phyloP scores from a whole-genome alignment of 176 grass and related monocot genomes.

The Areca catechu region DNA sequence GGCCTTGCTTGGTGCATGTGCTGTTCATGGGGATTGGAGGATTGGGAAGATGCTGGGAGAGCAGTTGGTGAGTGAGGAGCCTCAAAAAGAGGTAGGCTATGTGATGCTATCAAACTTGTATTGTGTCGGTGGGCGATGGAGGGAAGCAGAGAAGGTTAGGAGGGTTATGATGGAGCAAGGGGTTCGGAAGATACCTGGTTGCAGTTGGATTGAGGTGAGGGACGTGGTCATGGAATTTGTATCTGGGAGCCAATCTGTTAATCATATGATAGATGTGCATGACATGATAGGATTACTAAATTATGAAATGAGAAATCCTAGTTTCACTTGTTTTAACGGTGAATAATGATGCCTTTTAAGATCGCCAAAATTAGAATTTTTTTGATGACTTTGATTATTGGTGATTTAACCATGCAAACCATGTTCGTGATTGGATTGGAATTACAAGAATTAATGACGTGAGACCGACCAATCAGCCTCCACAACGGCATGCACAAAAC shows the following conservation, averaged over 20 bases:
- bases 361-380: too few species aligned
- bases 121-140: slow-evolving; percentile 36
- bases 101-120: slow-evolving; percentile 55
- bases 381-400: too few species aligned
- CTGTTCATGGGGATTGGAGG: neutral
- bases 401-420: too few species aligned
- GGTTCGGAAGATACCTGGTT: slow-evolving; percentile 55
- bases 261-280: neutral
- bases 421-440: too few species aligned
- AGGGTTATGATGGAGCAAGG: slow-evolving; percentile 42
- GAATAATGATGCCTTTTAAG: neutral
- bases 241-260: slow-evolving; percentile 26
- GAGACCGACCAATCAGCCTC: too few species aligned
- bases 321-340: neutral
- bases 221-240: slow-evolving; percentile 38
- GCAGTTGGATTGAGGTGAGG: slow-evolving; percentile 56
- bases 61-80: slow-evolving; percentile 3
- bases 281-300: slow-evolving; percentile 19
- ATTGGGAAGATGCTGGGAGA: slow-evolving; percentile 17
- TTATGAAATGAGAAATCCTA: slow-evolving; percentile 32
- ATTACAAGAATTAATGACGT: too few species aligned
- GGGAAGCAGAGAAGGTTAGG: slow-evolving; percentile 36
- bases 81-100: slow-evolving; percentile 35
- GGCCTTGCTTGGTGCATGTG: slow-evolving; percentile 35
- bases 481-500: too few species aligned